Evolutionary conservation across 495 filamentous ascomycete genomes (phyloP).

Genomic region (Trichoderma erinaceum): DNA sequence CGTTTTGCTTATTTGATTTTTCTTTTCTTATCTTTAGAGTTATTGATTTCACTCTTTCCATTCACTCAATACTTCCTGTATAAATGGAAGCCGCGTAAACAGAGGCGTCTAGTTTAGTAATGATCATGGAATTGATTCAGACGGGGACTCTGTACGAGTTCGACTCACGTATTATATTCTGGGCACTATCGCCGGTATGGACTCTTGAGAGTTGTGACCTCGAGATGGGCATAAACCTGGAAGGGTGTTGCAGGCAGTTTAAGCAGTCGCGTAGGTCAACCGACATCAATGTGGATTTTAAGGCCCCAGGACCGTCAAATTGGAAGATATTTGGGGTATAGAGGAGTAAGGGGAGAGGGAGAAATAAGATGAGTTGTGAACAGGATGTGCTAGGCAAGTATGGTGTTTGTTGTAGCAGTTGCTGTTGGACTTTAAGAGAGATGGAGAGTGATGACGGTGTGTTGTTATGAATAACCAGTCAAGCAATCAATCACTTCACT

Average conservation of each 20-base stretch:
- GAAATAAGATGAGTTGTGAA: neutral
- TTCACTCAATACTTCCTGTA: constrained; percentile 6
- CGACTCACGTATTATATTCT: constrained; percentile 43
- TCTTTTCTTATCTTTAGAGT: neutral
- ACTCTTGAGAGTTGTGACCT: constrained; percentile 66
- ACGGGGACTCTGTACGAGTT: constrained; percentile 17
- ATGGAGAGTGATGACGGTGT: neutral
- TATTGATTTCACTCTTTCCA: constrained; percentile 8
- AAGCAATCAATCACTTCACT: constrained; percentile 13
- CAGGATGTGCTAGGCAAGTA: neutral
- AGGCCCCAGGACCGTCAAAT: constrained; percentile 15
- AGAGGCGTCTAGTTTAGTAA: neutral
- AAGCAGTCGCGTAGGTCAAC: constrained; percentile 64
- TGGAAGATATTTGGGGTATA: neutral
- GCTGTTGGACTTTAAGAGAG: neutral
- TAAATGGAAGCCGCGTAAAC: neutral
- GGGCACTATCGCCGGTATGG: constrained; percentile 62
- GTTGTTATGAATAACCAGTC: constrained; percentile 18
- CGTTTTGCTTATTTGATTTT: constrained; percentile 23
- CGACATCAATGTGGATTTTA: constrained; percentile 62
- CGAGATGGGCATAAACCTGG: constrained; percentile 64
- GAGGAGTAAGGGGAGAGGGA: neutral
- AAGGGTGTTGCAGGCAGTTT: constrained; percentile 62
- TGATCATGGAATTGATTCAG: neutral
- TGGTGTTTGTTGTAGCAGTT: neutral